These are phyloP conservation scores for Yarrowia alimentaria DNA, from an alignment of 805 yeast species.

Conservation along the genomic window DNA sequence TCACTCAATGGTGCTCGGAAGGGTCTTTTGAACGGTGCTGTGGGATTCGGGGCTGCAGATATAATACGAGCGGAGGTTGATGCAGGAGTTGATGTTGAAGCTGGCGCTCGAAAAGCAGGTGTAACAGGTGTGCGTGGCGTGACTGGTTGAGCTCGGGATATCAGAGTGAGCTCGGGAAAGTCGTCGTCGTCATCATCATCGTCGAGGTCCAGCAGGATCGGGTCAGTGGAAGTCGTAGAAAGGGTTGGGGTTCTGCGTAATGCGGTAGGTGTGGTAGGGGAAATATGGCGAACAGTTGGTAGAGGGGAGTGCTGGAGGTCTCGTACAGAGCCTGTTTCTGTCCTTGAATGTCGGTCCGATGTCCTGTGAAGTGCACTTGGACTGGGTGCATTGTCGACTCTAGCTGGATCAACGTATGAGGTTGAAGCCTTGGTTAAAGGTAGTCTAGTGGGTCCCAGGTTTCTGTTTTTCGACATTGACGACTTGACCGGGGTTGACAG, in stretches of 20 bases:
- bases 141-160: too few relatives aligned
- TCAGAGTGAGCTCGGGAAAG: too few relatives aligned
- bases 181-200: too few relatives aligned
- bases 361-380: too few relatives aligned
- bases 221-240: not conserved
- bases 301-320: not conserved
- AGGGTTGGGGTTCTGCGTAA: not conserved
- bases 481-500: slow-evolving; percentile 1
- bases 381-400: too few relatives aligned
- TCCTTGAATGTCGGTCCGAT: too few relatives aligned
- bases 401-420: not conserved
- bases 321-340: too few relatives aligned
- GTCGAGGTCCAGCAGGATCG: too few relatives aligned
- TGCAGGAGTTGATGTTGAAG: too few relatives aligned
- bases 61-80: not conserved
- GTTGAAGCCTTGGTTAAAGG: too few relatives aligned
- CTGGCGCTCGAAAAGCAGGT: too few relatives aligned
- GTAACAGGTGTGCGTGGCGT: too few relatives aligned
- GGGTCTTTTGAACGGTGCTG: slow-evolving; percentile 2
- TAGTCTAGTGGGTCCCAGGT: slow-evolving; percentile 6
- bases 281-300: not conserved
- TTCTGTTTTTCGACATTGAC: not conserved
- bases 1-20: not conserved
- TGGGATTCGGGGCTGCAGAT: slow-evolving; percentile 8
- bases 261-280: not conserved